Percentiles rank a stretch among this genome's conserved stretches.
Evolutionary conservation across 2,329 filamentous ascomycete species (phyloP).

Genomic region (Gaeumannomyces tritici): DNA sequence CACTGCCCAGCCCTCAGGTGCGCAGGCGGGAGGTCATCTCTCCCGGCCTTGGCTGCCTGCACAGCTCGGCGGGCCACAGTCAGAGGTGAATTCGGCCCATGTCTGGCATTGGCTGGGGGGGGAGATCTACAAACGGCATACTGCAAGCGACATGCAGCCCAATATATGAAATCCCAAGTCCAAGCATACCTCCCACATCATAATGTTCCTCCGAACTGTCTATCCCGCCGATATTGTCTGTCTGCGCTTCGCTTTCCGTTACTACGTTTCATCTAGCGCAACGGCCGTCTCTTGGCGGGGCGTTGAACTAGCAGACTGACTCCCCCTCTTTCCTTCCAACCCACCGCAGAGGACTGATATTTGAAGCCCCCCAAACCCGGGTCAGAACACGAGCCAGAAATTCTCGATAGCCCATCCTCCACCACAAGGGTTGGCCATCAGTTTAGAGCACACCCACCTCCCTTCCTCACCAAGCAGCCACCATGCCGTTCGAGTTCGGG

Average conservation of each 20-base stretch:
- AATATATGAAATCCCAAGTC: neutral
- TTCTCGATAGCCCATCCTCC: no score
- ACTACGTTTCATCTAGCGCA: neutral
- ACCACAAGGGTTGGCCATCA: no score
- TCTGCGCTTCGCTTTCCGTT: neutral
- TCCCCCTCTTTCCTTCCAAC: no score
- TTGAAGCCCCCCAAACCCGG: no score
- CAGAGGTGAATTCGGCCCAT: neutral
- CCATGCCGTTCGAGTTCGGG: neutral
- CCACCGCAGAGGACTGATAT: no score
- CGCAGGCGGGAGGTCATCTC: neutral
- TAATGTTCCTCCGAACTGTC: neutral
- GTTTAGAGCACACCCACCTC: no score
- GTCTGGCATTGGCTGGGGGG: neutral
- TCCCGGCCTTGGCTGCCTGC: neutral
- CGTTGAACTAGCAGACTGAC: no score
- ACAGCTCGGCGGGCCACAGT: neutral
- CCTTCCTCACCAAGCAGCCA: no score
- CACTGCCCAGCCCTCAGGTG: neutral
- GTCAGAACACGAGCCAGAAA: no score
- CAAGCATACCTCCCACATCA: neutral
- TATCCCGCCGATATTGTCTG: neutral
- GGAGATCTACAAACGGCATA: no score
- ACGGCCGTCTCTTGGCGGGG: no score
- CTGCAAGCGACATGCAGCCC: no score